Percentiles rank a stretch among this genome's conserved stretches.
phyloP scores from a whole-genome alignment of 129 eudicot genomes.

The Smallanthus sonchifolius region DNA sequence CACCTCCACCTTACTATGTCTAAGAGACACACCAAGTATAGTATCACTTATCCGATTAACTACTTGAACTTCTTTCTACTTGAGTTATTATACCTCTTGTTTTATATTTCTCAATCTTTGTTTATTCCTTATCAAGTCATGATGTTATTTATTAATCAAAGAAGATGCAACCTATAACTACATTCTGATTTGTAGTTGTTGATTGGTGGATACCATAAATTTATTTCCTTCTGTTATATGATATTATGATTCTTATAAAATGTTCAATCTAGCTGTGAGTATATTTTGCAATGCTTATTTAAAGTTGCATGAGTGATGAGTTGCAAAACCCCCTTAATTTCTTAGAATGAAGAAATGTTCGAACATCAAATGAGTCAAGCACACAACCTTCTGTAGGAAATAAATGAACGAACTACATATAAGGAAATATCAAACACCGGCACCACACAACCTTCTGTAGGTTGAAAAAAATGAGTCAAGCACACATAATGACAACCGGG shows the following conservation, averaged over 20 bases:
- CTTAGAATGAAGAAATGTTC: too few species aligned
- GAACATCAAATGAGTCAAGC: too few species aligned
- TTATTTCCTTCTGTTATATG: neutral
- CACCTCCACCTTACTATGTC: slow-evolving; percentile 4
- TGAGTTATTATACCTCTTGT: neutral
- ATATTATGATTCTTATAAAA: neutral
- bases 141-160: neutral
- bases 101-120: neutral
- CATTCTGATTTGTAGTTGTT: neutral
- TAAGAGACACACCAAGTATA: neutral
- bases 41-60: neutral
- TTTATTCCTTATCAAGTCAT: neutral
- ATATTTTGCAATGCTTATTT: too few species aligned
- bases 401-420: too few species aligned
- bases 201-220: neutral
- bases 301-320: too few species aligned
- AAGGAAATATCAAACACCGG: too few species aligned
- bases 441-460: too few species aligned
- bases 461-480: too few species aligned
- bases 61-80: neutral
- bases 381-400: too few species aligned
- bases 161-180: neutral
- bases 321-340: too few species aligned
- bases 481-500: too few species aligned
- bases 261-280: neutral